phyloP scores from a whole-genome alignment of 768 basidiomycete species.

The Auriscalpium orientale region DNA sequence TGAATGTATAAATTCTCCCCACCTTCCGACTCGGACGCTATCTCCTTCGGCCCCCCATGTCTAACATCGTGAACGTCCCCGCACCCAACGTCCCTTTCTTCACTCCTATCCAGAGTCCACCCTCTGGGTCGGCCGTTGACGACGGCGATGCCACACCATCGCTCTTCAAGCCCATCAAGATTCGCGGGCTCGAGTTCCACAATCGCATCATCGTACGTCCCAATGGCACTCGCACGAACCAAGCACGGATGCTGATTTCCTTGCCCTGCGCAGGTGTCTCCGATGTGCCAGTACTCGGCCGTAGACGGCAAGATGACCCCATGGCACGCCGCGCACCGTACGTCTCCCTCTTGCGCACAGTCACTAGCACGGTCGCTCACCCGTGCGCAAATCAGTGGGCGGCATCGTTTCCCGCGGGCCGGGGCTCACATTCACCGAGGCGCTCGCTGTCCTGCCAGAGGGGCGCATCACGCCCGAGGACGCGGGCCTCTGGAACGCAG shows the following conservation, averaged over 20 bases:
- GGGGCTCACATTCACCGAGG: constrained; percentile 57
- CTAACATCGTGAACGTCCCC: constrained; percentile 25
- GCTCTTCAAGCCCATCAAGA: constrained; percentile 50
- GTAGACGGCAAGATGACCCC: not conserved
- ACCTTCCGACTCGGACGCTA: no score
- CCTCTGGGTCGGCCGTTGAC: constrained; percentile 37
- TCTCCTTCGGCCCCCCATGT: no score
- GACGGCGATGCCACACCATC: constrained; percentile 34
- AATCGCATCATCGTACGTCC: constrained; percentile 22
- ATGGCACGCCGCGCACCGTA: constrained; percentile 7
- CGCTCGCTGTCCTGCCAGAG: constrained; percentile 52
- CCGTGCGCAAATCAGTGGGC: constrained; percentile 20
- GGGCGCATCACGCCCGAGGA: constrained; percentile 63
- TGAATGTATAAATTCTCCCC: no score
- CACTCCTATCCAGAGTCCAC: constrained; percentile 37
- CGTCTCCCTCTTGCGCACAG: not conserved
- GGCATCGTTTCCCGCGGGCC: constrained; percentile 43
- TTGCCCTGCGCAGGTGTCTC: not conserved
- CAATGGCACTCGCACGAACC: no score
- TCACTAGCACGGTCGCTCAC: not conserved
- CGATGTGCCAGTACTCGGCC: constrained; percentile 5
- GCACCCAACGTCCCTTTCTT: constrained; percentile 38
- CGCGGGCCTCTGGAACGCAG: constrained; percentile 54
- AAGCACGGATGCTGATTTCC: not conserved
- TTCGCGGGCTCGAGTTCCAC: constrained; percentile 22